Evolutionary conservation across 495 filamentous ascomycete genomes (phyloP), one percentile per base, ranked within the genome.

Genomic region (Friedmanniomyces endolithicus): DNA sequence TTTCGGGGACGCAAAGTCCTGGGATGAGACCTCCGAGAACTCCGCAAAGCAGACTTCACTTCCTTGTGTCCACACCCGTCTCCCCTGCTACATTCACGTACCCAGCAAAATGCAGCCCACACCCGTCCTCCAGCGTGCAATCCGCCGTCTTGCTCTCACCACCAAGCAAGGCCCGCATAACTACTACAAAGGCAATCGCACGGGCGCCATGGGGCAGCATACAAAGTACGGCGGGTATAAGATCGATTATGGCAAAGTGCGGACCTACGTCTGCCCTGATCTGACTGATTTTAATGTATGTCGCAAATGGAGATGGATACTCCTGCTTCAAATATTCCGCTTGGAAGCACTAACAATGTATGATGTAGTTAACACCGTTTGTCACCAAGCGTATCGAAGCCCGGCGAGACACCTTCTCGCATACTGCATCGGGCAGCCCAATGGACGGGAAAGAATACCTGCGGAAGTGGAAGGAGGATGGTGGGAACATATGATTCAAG

Each of bases 111-210:
- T 81, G 78, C 78, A 85, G 70, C 85, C 90, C 16, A 85, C 90
- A 19, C 71, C 80, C 53, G 66, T 77, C 34, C 82, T 95, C 67
- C 75, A 78, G 60, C 74, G 75, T 67, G 75, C 76, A 46, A 62
- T 87, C 51, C 81, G 85, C 64, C 82, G 84, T 50, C 72, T 86
- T 41, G 72, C 74, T 19, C 75, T 98, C 52, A 95, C 86, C 4
- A 97, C 92, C 57, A 98, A 98, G 72, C 80, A 86, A 67, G 82
- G 87, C 72, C 85, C 84, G 66, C 88, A 89, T 67, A 92, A 87
- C 48, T 98, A 82, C 78, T 97, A 97, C 80, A 97, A 97, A 75
- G 94, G 94, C 65, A 96, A 80, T 56, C 76, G 90, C 22, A 80
- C 86, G 0, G 94, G 94, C 12, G 79, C 83, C 35, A 87, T 90